Percentiles rank a stretch among this genome's conserved stretches.
Evolutionary conservation across 169 alveolate species (phyloP).

Genomic region (Cryptosporidium muris): DNA sequence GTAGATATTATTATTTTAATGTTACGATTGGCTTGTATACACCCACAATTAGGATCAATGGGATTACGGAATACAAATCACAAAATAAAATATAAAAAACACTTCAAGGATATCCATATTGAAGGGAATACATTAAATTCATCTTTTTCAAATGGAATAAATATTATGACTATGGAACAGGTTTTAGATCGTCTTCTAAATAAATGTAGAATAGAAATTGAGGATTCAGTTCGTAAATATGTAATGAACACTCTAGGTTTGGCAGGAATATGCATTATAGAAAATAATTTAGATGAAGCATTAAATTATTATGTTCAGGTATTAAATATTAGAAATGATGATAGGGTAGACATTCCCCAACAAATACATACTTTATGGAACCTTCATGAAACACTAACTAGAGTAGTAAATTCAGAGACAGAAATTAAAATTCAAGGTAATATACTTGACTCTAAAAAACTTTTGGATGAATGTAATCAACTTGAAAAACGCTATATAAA

Average conservation of each 20-base stretch:
- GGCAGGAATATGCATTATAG: conserved; percentile 16
- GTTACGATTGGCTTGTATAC: conserved; percentile 76
- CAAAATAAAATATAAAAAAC: background rate
- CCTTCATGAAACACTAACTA: background rate
- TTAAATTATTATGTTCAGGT: conserved; percentile 26
- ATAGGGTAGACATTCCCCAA: conserved; percentile 39
- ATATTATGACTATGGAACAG: conserved; percentile 68
- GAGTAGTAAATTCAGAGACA: background rate
- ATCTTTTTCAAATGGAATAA: conserved; percentile 43
- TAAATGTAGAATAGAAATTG: conserved; percentile 67
- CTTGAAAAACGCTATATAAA: conserved; percentile 16
- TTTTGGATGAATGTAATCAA: conserved; percentile 5
- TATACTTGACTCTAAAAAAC: background rate
- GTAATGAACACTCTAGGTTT: conserved; percentile 66
- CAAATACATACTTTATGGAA: conserved; percentile 68
- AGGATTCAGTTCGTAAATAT: conserved; percentile 59
- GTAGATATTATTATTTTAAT: conserved; percentile 64
- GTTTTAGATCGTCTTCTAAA: conserved; percentile 34
- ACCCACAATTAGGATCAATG: conserved; percentile 77
- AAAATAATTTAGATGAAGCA: conserved; percentile 11
- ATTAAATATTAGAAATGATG: conserved; percentile 57
- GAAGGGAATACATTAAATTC: conserved; percentile 3
- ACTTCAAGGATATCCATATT: background rate
- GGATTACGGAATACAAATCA: conserved; percentile 19
- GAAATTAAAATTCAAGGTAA: background rate